phyloP scores from a whole-genome alignment of 192 early-diverging fungal species.

The Backusella circina region DNA sequence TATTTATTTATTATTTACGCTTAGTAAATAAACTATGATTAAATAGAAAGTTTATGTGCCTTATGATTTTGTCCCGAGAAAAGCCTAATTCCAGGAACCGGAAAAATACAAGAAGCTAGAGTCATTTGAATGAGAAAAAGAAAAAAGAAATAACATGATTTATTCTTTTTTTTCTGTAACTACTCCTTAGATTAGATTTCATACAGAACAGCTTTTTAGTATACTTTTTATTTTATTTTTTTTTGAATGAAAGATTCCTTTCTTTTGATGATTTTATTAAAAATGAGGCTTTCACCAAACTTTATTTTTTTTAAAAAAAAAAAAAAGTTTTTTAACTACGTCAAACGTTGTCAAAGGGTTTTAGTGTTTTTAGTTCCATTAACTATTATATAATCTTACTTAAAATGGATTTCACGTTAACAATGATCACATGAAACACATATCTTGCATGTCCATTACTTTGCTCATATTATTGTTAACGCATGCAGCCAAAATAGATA shows the following conservation, averaged over 20 bases:
- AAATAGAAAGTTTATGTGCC: background rate
- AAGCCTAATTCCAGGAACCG: background rate
- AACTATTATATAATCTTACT: background rate
- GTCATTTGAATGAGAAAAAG: background rate
- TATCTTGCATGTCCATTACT: background rate
- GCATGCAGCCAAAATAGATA: background rate
- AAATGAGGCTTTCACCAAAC: background rate
- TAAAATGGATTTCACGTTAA: background rate
- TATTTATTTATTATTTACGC: background rate
- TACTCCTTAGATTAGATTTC: background rate
- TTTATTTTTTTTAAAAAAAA: background rate
- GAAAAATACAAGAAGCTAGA: background rate
- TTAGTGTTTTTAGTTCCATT: background rate
- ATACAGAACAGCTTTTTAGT: background rate
- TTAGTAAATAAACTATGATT: background rate
- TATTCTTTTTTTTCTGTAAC: background rate
- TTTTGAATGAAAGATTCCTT: background rate
- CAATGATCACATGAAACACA: background rate
- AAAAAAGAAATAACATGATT: background rate
- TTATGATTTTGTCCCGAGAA: background rate
- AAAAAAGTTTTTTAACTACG: background rate
- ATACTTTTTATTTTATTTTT: background rate
- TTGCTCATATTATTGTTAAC: background rate
- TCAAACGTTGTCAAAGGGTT: background rate
- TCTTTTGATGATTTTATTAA: background rate